These are phyloP conservation scores for Sinapis alba DNA, from an alignment of 441 rosid species.

Conservation along the genomic window DNA sequence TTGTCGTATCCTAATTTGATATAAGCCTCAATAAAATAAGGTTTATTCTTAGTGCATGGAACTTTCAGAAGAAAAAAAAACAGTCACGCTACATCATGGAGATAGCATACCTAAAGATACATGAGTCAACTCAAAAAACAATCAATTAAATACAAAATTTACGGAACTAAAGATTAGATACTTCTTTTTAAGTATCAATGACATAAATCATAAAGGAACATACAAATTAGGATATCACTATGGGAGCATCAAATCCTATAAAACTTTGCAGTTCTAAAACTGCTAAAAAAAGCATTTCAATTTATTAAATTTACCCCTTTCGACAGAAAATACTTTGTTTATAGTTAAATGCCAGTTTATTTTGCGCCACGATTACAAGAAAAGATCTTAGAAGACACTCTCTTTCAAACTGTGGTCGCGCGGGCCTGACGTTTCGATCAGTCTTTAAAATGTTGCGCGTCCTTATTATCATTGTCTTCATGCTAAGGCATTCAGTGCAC, in stretches of 20 bases:
- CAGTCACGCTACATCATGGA: neutral
- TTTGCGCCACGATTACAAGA: conserved; percentile 5
- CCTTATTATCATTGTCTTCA: conserved; percentile 30
- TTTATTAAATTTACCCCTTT: neutral
- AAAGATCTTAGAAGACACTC: conserved; percentile 28
- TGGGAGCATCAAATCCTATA: neutral
- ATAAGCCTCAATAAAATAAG: neutral
- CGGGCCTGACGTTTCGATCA: conserved; percentile 24
- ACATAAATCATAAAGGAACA: neutral
- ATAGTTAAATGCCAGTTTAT: neutral
- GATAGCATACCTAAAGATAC: neutral
- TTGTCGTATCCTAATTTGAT: neutral
- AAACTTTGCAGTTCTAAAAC: neutral
- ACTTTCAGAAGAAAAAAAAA: conserved; percentile 1
- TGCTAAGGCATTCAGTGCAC: conserved; percentile 18
- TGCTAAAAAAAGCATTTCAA: neutral
- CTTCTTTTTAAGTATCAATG: neutral
- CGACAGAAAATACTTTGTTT: neutral
- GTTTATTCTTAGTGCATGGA: conserved; percentile 11
- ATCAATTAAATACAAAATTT: neutral
- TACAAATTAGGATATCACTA: neutral
- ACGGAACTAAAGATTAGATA: neutral
- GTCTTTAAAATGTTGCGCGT: conserved; percentile 23
- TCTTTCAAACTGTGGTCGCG: conserved; percentile 19
- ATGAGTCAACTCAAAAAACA: neutral